These are phyloP conservation scores for Rhodotorula sp. DNA, from an alignment of 1,284 basidiomycete genomes.

Conservation along the genomic window DNA sequence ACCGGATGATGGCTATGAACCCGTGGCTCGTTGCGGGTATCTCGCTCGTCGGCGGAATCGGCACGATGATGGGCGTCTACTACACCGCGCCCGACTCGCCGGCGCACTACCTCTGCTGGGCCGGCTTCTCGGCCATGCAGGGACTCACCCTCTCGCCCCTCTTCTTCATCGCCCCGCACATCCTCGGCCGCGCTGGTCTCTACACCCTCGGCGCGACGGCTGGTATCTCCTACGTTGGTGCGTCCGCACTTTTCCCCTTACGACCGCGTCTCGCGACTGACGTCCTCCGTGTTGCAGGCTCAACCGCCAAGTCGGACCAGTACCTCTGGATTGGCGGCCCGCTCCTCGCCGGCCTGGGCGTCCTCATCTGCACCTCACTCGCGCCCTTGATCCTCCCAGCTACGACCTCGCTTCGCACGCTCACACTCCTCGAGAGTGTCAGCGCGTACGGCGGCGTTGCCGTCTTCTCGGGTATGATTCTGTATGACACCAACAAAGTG, in stretches of 20 bases:
- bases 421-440: constrained; percentile 73
- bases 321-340: constrained; percentile 69
- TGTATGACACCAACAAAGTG: constrained; percentile 68
- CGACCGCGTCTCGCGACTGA: no score
- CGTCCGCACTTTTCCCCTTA: background rate
- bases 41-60: constrained; percentile 61
- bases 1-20: constrained; percentile 74
- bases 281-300: constrained; percentile 43
- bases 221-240: constrained; percentile 72
- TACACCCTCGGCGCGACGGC: constrained; percentile 82
- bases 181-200: constrained; percentile 81
- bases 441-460: constrained; percentile 58
- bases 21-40: constrained; percentile 84
- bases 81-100: constrained; percentile 71
- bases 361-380: constrained; percentile 77
- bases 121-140: constrained; percentile 67
- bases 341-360: constrained; percentile 69
- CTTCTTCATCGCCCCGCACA: constrained; percentile 79
- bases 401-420: constrained; percentile 54
- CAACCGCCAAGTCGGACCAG: constrained; percentile 80
- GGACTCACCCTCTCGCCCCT: constrained; percentile 77
- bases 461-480: constrained; percentile 80
- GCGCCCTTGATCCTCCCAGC: constrained; percentile 77
- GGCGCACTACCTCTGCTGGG: constrained; percentile 64
- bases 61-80: constrained; percentile 62